phyloP scores from a whole-genome alignment of 2,329 filamentous ascomycete genomes.

The Calcarisporium arbuscula region DNA sequence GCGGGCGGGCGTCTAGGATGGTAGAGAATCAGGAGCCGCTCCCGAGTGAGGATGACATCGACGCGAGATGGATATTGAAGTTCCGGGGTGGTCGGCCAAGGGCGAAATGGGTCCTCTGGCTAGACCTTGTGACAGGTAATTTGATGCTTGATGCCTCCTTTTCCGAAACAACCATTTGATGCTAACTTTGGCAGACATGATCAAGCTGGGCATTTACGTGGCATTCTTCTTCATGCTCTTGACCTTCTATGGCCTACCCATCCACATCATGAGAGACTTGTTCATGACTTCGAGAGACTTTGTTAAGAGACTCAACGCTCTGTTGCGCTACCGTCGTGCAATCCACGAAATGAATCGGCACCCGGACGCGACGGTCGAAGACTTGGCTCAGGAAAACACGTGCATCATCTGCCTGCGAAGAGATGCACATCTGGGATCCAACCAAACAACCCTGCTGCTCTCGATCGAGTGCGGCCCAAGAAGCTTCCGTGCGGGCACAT shows the following conservation, averaged over 20 bases:
- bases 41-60: slow-evolving; percentile 66
- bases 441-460: slow-evolving; percentile 54
- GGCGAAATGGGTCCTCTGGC: slow-evolving; percentile 83
- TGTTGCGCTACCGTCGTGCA: slow-evolving; percentile 83
- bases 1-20: slow-evolving; percentile 54
- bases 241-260: slow-evolving; percentile 88
- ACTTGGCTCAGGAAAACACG: slow-evolving; percentile 79
- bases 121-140: slow-evolving; percentile 77
- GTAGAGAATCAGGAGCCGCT: slow-evolving; percentile 43
- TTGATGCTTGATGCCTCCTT: slow-evolving; percentile 6
- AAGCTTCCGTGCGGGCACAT: slow-evolving; percentile 96
- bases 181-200: slow-evolving; percentile 55
- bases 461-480: slow-evolving; percentile 84
- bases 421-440: slow-evolving; percentile 77
- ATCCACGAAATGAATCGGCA: slow-evolving; percentile 94
- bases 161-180: no score
- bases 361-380: slow-evolving; percentile 81
- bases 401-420: slow-evolving; percentile 97
- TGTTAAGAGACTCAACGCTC: slow-evolving; percentile 79
- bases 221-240: slow-evolving; percentile 91
- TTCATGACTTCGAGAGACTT: slow-evolving; percentile 93
- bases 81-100: slow-evolving; percentile 94
- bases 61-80: slow-evolving; percentile 92
- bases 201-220: slow-evolving; percentile 84
- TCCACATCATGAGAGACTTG: slow-evolving; percentile 93